phyloP scores from a whole-genome alignment of 2,329 filamentous ascomycete species.

The Venturia carpophila region DNA sequence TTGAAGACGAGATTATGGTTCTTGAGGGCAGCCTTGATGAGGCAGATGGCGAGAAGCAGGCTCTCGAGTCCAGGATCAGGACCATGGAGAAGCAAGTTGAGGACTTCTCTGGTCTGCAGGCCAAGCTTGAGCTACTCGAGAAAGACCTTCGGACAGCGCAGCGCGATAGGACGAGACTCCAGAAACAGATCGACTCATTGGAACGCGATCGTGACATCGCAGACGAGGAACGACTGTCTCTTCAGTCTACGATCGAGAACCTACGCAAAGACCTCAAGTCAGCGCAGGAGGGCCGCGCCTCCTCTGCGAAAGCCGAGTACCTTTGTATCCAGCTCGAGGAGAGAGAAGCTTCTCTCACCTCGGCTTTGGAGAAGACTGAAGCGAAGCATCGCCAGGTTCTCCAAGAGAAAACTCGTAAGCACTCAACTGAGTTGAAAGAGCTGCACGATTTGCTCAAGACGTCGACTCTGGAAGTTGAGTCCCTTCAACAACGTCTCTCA shows the following conservation, averaged over 20 bases:
- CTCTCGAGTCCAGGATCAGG: constrained; percentile 51
- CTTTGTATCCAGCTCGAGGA: constrained; percentile 24
- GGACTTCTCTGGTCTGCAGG: constrained; percentile 41
- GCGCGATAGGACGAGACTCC: constrained; percentile 33
- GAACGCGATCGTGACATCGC: constrained; percentile 33
- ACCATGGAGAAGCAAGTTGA: constrained; percentile 27
- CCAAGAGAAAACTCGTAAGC: constrained; percentile 12
- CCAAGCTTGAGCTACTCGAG: constrained; percentile 38
- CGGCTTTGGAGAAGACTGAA: not conserved
- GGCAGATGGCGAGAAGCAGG: constrained; percentile 42
- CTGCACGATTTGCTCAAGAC: constrained; percentile 28
- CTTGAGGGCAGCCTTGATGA: constrained; percentile 38
- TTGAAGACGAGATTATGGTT: constrained; percentile 50
- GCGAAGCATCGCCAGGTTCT: constrained; percentile 2
- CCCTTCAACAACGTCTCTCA: constrained; percentile 23
- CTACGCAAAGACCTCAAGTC: constrained; percentile 51
- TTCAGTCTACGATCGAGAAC: constrained; percentile 49
- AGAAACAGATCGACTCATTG: constrained; percentile 29
- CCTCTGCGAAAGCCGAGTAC: constrained; percentile 11
- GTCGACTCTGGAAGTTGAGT: constrained; percentile 45
- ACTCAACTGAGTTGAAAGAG: constrained; percentile 11
- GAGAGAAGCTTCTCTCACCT: constrained; percentile 21
- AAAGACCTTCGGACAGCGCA: constrained; percentile 28
- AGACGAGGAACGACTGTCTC: constrained; percentile 27
- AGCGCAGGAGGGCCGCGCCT: constrained; percentile 25